Evolutionary conservation across 257 asterid species (phyloP), one percentile per base, ranked within the genome.

Genomic region (Rauvolfia tetraphylla): DNA sequence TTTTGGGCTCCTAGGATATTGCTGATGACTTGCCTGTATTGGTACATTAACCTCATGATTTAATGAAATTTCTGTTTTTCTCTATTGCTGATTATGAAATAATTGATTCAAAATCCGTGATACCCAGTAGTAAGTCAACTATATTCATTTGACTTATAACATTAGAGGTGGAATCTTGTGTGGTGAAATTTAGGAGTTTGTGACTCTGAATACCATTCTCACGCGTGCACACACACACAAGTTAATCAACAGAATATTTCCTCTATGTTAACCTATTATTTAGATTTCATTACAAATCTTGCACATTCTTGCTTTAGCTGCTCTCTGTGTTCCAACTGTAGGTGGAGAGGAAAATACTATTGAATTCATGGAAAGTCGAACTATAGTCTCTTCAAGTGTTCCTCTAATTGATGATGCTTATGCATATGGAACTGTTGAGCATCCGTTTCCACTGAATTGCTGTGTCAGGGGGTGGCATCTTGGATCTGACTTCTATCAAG

Each of bases 381-480:
- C 79, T 75, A 72, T 83, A 79, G 83, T 83, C 80, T 83, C 89
- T 76, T 85, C 98, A 49, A 85, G 95, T 69, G 81, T 87, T 77
- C 97, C 98, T 68, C 94, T 95, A 54, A 75, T 95, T 72, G 99
- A 95, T 80, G 98, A 93, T 63, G 90, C 97, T 74, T 95, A 95
- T 87, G 92, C 98, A 38, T 95, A 93, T 84, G 99, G 99, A 73
- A 83, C 86, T 74, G 99, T 95, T 54, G 97, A 93, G 73, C 98
- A 95, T 86, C 98, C 98, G 41, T 95, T 91, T 80, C 99, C 98
- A 20, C 79, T 95, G 79, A 93, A 85, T 73, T 92, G 90, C 81
- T 91, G 86, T 78, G 78, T 93, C 66, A 80, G 87, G 82, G 86
- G 83, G 61, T 93, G 99, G 99, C 83, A 77, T 74, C 97, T 93